These are phyloP conservation scores for Pleurotus tuber-regium DNA, from an alignment of 768 basidiomycete species.

Conservation along the genomic window DNA sequence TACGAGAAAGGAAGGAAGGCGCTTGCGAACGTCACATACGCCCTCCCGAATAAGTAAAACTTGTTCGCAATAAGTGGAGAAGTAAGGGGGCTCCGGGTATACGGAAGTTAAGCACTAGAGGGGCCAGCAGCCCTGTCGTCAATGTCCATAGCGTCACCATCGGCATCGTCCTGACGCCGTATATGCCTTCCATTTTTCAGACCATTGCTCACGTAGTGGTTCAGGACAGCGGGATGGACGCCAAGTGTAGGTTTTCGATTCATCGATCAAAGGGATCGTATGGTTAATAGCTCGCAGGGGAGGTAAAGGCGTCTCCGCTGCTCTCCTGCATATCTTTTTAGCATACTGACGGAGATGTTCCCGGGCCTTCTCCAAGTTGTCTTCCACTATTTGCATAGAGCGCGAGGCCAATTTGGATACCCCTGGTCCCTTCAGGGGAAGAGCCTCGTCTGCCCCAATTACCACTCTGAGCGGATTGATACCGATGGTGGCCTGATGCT, in stretches of 20 bases:
- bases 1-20: background rate
- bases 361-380: slow-evolving; percentile 4
- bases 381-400: slow-evolving; percentile 3
- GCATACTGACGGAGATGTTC: slow-evolving; percentile 13
- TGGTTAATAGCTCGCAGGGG: slow-evolving; percentile 30
- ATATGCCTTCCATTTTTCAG: slow-evolving; percentile 19
- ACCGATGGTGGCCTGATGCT: slow-evolving; percentile 15
- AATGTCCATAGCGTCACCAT: too few relatives aligned
- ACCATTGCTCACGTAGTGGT: slow-evolving; percentile 12
- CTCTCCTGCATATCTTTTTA: slow-evolving; percentile 14
- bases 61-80: too few relatives aligned
- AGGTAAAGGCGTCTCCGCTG: slow-evolving; percentile 20
- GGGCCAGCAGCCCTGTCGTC: too few relatives aligned
- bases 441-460: slow-evolving; percentile 2
- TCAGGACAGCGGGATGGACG: slow-evolving; percentile 25
- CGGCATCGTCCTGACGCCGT: slow-evolving; percentile 21
- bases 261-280: slow-evolving; percentile 27
- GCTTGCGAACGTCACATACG: too few relatives aligned
- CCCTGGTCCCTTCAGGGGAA: slow-evolving; percentile 11
- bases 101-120: too few relatives aligned
- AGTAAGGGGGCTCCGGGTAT: too few relatives aligned
- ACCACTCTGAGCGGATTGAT: slow-evolving; percentile 12
- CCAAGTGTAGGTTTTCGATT: slow-evolving; percentile 18
- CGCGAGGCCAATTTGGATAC: slow-evolving; percentile 11
- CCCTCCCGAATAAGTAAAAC: too few relatives aligned